Percentiles rank a stretch among this genome's conserved stretches.
phyloP scores from a whole-genome alignment of 768 basidiomycete genomes.

The Astraeus odoratus region DNA sequence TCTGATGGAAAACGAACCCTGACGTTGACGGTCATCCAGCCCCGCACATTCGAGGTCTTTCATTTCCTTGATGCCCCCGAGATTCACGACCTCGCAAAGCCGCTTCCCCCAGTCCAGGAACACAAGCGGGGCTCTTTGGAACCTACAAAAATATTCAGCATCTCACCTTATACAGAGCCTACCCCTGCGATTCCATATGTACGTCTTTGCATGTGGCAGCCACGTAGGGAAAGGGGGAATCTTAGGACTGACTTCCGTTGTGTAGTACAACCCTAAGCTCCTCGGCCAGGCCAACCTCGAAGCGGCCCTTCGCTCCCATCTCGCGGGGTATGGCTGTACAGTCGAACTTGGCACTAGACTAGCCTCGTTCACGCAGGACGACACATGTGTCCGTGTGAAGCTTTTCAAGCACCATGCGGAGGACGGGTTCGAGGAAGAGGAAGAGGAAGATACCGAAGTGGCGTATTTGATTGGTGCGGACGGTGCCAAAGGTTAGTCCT shows the following conservation, averaged over 20 bases:
- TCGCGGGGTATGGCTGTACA: conserved; percentile 16
- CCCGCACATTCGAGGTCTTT: conserved; percentile 40
- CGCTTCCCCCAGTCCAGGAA: conserved; percentile 22
- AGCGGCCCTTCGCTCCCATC: conserved; percentile 13
- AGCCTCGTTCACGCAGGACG: conserved; percentile 33
- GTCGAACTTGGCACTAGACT: conserved; percentile 44
- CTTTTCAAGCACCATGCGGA: conserved; percentile 18
- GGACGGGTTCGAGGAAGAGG: conserved; percentile 28
- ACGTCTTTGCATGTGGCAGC: conserved; percentile 1
- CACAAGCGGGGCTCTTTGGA: conserved; percentile 26
- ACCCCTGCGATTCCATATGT: conserved; percentile 24
- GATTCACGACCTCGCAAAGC: conserved; percentile 27
- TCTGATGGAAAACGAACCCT: too few relatives aligned
- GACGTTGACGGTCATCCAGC: conserved; percentile 25
- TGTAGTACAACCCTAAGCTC: conserved; percentile 8
- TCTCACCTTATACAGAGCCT: conserved; percentile 8
- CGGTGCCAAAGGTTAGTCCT: conserved; percentile 26
- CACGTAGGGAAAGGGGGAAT: too few relatives aligned
- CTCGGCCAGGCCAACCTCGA: conserved; percentile 27
- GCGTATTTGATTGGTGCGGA: conserved; percentile 37
- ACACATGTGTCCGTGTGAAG: conserved; percentile 30
- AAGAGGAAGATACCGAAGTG: conserved; percentile 21
- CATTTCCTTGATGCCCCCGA: conserved; percentile 33
- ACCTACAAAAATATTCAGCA: conserved; percentile 6
- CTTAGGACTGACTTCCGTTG: not conserved